Conservation (phyloP, 495 filamentous ascomycete species). For the Cladorrhinum samala region DNA sequence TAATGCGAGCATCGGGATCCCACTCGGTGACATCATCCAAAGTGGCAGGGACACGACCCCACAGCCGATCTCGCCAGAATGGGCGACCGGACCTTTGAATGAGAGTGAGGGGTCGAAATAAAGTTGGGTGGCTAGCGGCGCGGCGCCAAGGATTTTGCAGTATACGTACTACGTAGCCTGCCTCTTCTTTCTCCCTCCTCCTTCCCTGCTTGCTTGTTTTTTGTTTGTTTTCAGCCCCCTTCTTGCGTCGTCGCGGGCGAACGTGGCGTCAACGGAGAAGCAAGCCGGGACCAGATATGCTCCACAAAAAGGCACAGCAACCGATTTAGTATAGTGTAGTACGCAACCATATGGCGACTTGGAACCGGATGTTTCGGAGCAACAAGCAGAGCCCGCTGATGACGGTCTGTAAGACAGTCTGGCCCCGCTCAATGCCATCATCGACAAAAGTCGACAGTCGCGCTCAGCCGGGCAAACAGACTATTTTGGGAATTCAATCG, state of each 20-base stretch:
- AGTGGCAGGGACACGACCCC: no score
- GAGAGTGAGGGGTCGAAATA: slow-evolving; percentile 15
- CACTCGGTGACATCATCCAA: slow-evolving; percentile 5
- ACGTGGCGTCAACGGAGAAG: background rate
- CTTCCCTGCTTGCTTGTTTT: background rate
- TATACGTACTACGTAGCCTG: no score
- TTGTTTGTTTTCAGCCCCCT: background rate
- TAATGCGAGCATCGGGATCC: background rate
- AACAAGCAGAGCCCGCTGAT: background rate
- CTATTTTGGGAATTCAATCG: background rate
- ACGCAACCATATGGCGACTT: no score
- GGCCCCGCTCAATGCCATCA: background rate
- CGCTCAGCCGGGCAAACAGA: background rate
- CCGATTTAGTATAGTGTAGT: no score
- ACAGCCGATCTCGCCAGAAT: no score
- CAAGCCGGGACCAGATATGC: no score
- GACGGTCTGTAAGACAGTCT: background rate
- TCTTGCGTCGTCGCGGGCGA: no score
- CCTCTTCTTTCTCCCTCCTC: no score
- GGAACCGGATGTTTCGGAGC: background rate
- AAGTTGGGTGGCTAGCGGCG: slow-evolving; percentile 17
- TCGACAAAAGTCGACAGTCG: background rate
- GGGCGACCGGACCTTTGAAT: background rate
- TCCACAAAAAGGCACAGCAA: background rate
- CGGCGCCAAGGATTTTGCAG: slow-evolving; percentile 1